phyloP scores from a whole-genome alignment of 805 yeast species.

The Sungouiella blattae region DNA sequence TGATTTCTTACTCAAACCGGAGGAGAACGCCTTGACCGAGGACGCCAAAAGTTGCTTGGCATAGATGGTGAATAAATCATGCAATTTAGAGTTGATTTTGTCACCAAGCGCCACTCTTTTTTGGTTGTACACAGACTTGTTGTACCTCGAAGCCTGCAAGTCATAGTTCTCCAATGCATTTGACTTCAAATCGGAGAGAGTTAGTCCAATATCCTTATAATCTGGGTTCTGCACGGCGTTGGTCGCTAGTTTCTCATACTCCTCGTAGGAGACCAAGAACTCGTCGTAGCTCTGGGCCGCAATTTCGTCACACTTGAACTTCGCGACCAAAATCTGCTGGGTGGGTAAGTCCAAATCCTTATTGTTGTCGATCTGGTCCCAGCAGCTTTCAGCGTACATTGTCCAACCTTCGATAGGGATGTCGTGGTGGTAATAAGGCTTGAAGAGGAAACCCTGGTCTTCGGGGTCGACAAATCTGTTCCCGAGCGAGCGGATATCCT shows the following conservation, averaged over 20 bases:
- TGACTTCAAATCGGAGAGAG: conserved; percentile 41
- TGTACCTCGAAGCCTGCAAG: conserved; percentile 71
- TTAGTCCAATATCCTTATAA: conserved; percentile 43
- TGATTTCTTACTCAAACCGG: conserved; percentile 10
- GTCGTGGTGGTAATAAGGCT: conserved; percentile 69
- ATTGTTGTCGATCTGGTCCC: conserved; percentile 92
- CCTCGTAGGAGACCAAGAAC: conserved; percentile 21
- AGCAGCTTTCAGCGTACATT: conserved; percentile 81
- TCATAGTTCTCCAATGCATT: conserved; percentile 57
- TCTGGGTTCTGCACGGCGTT: conserved; percentile 26
- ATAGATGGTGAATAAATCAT: conserved; percentile 36
- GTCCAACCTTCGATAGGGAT: conserved; percentile 97
- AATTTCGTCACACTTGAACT: conserved; percentile 92
- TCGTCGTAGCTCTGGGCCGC: conserved; percentile 37
- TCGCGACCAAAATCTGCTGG: conserved; percentile 91
- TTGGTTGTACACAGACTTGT: conserved; percentile 59
- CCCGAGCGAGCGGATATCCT: conserved; percentile 61
- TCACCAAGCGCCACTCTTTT: conserved; percentile 49
- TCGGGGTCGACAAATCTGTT: conserved; percentile 46
- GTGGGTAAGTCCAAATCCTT: conserved; percentile 96
- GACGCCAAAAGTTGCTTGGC: conserved; percentile 15
- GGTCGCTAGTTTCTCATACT: conserved; percentile 6
- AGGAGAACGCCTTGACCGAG: conserved; percentile 7
- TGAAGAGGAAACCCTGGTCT: conserved; percentile 47
- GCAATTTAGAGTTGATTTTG: conserved; percentile 44